These are phyloP conservation scores for Pulveroboletus sp. DNA, from an alignment of 1,284 basidiomycete species.

Conservation along the genomic window DNA sequence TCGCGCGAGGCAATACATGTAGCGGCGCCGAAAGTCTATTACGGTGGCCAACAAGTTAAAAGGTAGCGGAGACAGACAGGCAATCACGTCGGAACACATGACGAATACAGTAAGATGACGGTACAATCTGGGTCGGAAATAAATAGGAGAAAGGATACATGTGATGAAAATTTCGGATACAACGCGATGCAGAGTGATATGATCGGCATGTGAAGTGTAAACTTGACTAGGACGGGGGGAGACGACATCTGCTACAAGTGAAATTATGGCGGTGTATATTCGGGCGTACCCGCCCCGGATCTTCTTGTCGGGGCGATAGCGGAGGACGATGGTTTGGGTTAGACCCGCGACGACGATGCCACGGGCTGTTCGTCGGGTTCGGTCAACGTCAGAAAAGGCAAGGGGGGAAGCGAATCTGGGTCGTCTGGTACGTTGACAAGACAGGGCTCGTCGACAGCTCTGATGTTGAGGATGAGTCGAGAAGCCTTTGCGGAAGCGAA, in stretches of 20 bases:
- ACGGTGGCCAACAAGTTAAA: background rate
- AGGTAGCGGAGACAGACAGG: background rate
- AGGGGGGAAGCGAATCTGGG: constrained; percentile 4
- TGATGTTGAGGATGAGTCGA: constrained; percentile 28
- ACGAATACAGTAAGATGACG: background rate
- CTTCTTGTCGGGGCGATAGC: background rate
- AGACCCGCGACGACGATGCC: constrained; percentile 17
- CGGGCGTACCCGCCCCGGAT: background rate
- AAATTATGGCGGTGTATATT: background rate
- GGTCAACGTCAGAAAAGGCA: background rate
- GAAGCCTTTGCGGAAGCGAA: constrained; percentile 20
- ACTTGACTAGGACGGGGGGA: background rate
- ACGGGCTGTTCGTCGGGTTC: constrained; percentile 6
- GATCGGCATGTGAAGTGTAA: background rate
- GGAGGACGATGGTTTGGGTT: background rate
- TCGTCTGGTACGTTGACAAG: constrained; percentile 7
- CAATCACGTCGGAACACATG: background rate
- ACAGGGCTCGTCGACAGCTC: background rate
- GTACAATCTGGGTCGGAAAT: background rate
- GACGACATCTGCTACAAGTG: background rate
- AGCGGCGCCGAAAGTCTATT: background rate
- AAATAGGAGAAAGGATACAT: background rate
- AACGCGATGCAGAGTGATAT: background rate
- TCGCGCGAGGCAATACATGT: background rate
- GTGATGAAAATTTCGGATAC: background rate